Evolutionary conservation across 139 green algal species (phyloP).

Genomic region (Chlorella sp.): DNA sequence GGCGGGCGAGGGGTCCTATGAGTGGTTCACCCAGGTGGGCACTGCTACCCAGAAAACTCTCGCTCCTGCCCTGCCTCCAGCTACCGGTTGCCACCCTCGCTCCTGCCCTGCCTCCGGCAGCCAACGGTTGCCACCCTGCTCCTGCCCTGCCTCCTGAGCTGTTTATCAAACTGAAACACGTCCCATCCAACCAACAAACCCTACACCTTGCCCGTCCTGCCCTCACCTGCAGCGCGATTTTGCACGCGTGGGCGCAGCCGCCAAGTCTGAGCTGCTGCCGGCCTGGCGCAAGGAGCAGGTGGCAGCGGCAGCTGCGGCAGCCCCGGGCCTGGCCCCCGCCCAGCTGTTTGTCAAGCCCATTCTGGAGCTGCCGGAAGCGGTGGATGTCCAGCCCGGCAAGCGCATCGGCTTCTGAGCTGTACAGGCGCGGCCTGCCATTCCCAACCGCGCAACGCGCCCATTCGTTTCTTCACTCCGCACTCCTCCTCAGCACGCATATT

Average conservation of each 20-base stretch:
- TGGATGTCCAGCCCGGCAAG: slow-evolving; percentile 63
- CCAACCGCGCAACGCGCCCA: too few relatives aligned
- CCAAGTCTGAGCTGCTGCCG: slow-evolving; percentile 31
- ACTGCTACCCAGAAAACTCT: too few relatives aligned
- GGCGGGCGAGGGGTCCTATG: slow-evolving; percentile 52
- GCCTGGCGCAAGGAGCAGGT: slow-evolving; percentile 46
- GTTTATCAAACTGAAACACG: too few relatives aligned
- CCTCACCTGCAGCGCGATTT: slow-evolving; percentile 80
- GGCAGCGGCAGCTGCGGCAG: not conserved
- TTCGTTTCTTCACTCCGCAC: too few relatives aligned
- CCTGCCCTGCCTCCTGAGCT: too few relatives aligned
- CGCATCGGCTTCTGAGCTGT: slow-evolving; percentile 77
- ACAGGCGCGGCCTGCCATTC: too few relatives aligned
- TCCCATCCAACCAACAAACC: too few relatives aligned
- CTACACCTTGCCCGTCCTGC: slow-evolving; percentile 81
- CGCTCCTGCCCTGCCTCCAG: too few relatives aligned
- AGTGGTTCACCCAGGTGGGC: slow-evolving; percentile 60
- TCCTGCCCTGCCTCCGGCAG: too few relatives aligned
- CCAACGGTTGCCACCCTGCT: too few relatives aligned
- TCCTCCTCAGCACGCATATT: too few relatives aligned
- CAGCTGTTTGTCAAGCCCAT: slow-evolving; percentile 67
- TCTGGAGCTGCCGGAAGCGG: slow-evolving; percentile 50
- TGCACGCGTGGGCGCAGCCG: slow-evolving; percentile 36
- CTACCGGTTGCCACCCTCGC: too few relatives aligned
- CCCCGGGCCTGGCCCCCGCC: slow-evolving; percentile 43